phyloP scores from a whole-genome alignment of 331 rosid species.

The Malus hybrid region DNA sequence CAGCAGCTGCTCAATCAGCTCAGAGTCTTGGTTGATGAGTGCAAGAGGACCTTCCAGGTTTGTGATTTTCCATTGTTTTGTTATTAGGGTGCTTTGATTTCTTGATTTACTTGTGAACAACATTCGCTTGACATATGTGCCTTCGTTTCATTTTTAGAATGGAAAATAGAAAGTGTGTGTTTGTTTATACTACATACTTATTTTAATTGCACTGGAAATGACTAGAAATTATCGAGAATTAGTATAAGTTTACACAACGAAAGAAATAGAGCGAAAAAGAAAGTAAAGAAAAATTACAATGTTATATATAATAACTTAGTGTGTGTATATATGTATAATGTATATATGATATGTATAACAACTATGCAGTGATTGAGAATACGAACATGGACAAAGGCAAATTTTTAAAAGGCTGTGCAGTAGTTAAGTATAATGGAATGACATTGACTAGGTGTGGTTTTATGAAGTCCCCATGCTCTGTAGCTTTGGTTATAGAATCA shows the following conservation, averaged over 20 bases:
- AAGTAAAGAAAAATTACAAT: not conserved
- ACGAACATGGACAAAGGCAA: not conserved
- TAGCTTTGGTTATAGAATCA: not conserved
- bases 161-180: not conserved
- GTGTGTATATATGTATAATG: not conserved
- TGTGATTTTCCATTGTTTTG: not conserved
- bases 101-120: not conserved
- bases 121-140: not conserved
- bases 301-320: not conserved
- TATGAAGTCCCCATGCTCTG: not conserved
- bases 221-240: not conserved
- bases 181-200: not conserved
- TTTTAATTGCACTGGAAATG: not conserved
- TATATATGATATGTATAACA: not conserved
- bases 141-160: not conserved
- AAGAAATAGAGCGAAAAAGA: not conserved
- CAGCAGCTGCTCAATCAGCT: constrained; percentile 72
- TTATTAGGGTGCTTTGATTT: not conserved
- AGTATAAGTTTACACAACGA: not conserved
- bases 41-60: constrained; percentile 82
- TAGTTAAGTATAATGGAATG: not conserved
- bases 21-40: constrained; percentile 63
- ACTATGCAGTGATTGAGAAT: not conserved
- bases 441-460: not conserved
- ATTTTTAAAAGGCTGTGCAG: not conserved